phyloP scores from a whole-genome alignment of 441 rosid genomes.

The Syzygium malaccense region DNA sequence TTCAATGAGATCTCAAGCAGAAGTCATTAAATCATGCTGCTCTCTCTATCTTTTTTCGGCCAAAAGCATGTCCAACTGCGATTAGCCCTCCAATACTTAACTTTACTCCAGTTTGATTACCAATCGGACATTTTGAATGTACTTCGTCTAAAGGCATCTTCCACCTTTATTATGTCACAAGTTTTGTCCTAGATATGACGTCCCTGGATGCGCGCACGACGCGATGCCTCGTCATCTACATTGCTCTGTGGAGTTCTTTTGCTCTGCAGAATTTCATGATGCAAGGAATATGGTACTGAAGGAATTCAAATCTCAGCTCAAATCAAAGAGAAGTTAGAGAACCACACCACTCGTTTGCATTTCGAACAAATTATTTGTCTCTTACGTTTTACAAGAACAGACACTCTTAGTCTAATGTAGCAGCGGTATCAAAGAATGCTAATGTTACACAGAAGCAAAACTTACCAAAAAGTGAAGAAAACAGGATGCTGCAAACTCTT shows the following conservation, averaged over 20 bases:
- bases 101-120: neutral
- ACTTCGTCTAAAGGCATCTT: neutral
- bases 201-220: neutral
- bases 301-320: neutral
- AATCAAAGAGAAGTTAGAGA: neutral
- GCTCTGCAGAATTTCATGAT: neutral
- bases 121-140: neutral
- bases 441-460: neutral
- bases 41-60: neutral
- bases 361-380: neutral
- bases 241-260: neutral
- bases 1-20: neutral
- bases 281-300: neutral
- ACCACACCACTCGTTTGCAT: neutral
- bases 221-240: neutral
- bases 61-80: neutral
- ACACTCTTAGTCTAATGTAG: neutral
- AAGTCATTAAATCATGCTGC: neutral
- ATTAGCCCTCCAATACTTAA: neutral
- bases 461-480: neutral
- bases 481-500: neutral
- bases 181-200: neutral
- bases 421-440: neutral
- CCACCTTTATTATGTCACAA: neutral
- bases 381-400: neutral